Evolutionary conservation across 805 yeast genomes (phyloP).

Genomic region (Grigorovia humatica): DNA sequence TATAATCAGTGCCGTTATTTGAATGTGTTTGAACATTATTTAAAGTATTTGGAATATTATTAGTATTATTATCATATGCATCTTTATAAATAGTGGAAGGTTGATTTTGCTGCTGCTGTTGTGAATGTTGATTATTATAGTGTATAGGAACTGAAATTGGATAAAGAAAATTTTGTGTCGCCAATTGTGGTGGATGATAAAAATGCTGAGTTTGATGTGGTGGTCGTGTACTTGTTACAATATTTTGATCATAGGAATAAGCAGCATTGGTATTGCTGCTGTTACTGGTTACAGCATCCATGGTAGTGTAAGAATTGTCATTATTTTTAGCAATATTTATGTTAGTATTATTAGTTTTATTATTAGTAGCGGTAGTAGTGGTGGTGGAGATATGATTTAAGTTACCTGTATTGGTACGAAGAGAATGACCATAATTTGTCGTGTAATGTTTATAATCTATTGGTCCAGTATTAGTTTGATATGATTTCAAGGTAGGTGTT

Average conservation of each 20-base stretch:
- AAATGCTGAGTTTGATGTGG: not conserved
- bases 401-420: not conserved
- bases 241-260: not conserved
- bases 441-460: not conserved
- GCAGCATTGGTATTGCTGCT: not conserved
- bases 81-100: not conserved
- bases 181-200: not conserved
- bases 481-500: not conserved
- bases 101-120: constrained; percentile 3
- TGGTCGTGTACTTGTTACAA: not conserved
- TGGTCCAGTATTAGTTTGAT: not conserved
- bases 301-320: not conserved
- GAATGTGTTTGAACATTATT: not conserved
- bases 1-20: not conserved
- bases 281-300: not conserved
- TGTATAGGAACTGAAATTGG: not conserved
- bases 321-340: not conserved
- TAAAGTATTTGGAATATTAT: not conserved
- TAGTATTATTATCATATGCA: not conserved
- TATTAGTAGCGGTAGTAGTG: not conserved
- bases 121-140: not conserved
- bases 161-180: not conserved
- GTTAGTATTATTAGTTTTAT: not conserved
- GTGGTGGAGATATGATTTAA: not conserved
- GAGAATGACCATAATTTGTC: not conserved